Evolutionary conservation across 2,329 filamentous ascomycete genomes (phyloP).

Genomic region (Colletotrichum trifolii): DNA sequence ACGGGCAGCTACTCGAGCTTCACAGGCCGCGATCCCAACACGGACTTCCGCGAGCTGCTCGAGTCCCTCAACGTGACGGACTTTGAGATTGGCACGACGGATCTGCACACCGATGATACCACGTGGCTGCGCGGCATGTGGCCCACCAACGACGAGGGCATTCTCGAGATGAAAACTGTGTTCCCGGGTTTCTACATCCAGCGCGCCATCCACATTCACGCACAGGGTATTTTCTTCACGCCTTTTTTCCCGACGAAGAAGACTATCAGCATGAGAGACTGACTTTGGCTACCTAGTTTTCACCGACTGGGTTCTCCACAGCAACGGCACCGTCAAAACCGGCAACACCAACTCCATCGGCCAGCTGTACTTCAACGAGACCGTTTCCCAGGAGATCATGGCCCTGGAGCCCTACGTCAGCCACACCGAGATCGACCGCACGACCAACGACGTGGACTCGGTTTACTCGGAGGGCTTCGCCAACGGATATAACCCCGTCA

Average conservation of each 20-base stretch:
- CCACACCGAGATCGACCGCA: conserved; percentile 47
- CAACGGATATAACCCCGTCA: conserved; percentile 19
- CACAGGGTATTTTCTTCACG: conserved; percentile 47
- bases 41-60: too few species aligned
- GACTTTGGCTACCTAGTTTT: not conserved
- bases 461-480: conserved; percentile 3
- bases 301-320: conserved; percentile 32
- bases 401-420: conserved; percentile 56
- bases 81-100: too few species aligned
- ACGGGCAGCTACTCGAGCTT: too few species aligned
- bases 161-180: too few species aligned
- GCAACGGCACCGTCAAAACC: conserved; percentile 21
- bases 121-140: too few species aligned
- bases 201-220: conserved; percentile 61
- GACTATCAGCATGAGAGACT: too few species aligned
- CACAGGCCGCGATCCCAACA: too few species aligned
- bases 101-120: too few species aligned
- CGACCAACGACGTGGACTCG: conserved; percentile 18
- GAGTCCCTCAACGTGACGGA: too few species aligned
- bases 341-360: conserved; percentile 45
- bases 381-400: conserved; percentile 52
- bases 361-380: conserved; percentile 25
- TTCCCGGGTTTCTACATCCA: conserved; percentile 45
- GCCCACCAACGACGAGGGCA: too few species aligned
- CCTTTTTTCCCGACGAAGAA: too few species aligned